These are phyloP conservation scores for Pythium phragmiticola DNA, from an alignment of 352 stramenopile species.

Conservation along the genomic window DNA sequence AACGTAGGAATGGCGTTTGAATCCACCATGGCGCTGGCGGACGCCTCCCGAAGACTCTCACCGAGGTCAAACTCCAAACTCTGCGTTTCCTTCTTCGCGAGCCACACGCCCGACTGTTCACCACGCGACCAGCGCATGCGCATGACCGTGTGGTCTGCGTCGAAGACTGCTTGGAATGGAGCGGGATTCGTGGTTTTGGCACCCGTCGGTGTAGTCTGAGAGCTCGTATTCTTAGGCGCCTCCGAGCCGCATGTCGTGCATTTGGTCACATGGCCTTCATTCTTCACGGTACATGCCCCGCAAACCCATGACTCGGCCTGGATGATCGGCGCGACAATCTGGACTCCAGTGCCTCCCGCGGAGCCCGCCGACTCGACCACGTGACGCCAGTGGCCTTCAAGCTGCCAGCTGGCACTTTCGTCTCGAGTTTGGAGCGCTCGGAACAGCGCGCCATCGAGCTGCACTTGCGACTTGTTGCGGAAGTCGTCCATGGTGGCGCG, in stretches of 20 bases:
- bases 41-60: constrained; percentile 29
- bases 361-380: constrained; percentile 32
- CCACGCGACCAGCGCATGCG: constrained; percentile 77
- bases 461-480: constrained; percentile 42
- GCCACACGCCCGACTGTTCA: constrained; percentile 79
- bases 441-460: constrained; percentile 61
- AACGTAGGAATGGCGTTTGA: constrained; percentile 39
- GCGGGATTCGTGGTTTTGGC: constrained; percentile 70
- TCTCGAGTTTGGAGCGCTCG: constrained; percentile 9
- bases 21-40: constrained; percentile 56
- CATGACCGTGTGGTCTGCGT: constrained; percentile 68
- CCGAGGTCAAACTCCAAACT: constrained; percentile 42
- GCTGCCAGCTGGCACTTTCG: constrained; percentile 35
- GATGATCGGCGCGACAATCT: constrained; percentile 16
- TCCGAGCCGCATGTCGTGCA: constrained; percentile 75
- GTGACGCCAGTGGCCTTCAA: constrained; percentile 83
- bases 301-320: constrained; percentile 57
- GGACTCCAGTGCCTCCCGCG: neutral
- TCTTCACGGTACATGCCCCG: constrained; percentile 75
- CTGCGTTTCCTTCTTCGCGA: constrained; percentile 47
- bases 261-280: constrained; percentile 52
- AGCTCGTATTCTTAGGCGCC: constrained; percentile 39
- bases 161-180: constrained; percentile 63
- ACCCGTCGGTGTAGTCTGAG: constrained; percentile 31
- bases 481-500: constrained; percentile 51